phyloP scores from a whole-genome alignment of 257 asterid genomes.

The Ajuga chamaepitys region DNA sequence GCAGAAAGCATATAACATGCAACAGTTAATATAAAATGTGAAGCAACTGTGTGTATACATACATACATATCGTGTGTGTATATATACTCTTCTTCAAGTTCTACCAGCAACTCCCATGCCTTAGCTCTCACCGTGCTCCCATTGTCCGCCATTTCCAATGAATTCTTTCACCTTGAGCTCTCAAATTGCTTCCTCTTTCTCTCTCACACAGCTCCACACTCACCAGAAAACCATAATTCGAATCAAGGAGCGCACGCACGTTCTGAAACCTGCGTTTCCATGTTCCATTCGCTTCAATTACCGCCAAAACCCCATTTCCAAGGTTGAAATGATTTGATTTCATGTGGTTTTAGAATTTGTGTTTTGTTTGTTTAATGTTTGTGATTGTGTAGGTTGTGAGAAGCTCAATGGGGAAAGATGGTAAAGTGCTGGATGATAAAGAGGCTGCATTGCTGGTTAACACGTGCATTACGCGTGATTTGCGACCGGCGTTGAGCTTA shows the following conservation, averaged over 20 bases:
- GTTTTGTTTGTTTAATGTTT: conserved; percentile 1
- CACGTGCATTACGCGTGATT: conserved; percentile 65
- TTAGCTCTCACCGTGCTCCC: neutral
- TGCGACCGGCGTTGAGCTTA: conserved; percentile 71
- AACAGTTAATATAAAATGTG: neutral
- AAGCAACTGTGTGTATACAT: neutral
- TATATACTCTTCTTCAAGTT: neutral
- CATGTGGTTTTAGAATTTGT: neutral
- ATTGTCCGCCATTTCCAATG: conserved; percentile 19
- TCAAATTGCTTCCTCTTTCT: conserved; percentile 22
- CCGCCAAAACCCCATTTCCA: conserved; percentile 31
- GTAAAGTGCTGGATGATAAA: conserved; percentile 38
- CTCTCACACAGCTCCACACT: conserved; percentile 23
- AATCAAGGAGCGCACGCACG: conserved; percentile 23
- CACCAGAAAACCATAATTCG: conserved; percentile 32
- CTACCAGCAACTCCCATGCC: conserved; percentile 9
- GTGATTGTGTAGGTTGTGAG: conserved; percentile 43
- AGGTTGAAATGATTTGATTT: conserved; percentile 20
- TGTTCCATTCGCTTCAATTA: conserved; percentile 20
- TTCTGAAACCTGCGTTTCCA: conserved; percentile 26
- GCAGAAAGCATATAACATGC: neutral
- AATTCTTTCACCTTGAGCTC: conserved; percentile 22
- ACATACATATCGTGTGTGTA: neutral
- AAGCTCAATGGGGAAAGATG: conserved; percentile 35
- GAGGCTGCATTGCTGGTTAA: conserved; percentile 82